Evolutionary conservation across 257 asterid species (phyloP).

Genomic region (Primulina eburnea): DNA sequence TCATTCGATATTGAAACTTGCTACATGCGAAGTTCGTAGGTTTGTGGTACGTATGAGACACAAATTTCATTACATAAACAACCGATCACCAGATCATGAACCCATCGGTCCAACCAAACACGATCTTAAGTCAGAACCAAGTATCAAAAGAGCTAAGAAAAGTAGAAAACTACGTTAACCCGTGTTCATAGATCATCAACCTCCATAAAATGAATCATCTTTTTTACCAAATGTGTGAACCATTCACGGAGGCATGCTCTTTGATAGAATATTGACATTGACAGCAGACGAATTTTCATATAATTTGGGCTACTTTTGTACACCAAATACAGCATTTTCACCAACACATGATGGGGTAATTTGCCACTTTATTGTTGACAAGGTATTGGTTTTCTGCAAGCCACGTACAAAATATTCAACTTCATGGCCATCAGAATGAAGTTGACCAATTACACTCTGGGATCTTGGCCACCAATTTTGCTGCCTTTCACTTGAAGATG

Average conservation of each 20-base stretch:
- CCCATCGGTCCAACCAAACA: no score
- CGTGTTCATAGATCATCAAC: neutral
- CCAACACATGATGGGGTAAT: neutral
- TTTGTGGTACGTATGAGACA: no score
- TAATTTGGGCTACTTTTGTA: neutral
- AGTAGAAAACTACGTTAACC: neutral
- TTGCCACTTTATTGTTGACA: neutral
- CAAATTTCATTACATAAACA: no score
- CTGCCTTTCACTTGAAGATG: no score
- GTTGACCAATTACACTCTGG: slow-evolving; percentile 23
- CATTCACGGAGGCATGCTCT: neutral
- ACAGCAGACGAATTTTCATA: neutral
- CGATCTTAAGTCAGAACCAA: no score
- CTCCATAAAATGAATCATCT: neutral
- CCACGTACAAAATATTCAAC: neutral
- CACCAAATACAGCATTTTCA: no score
- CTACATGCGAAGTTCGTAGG: no score
- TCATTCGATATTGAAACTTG: no score
- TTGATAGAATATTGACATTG: neutral
- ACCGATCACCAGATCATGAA: no score
- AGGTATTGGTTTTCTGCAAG: neutral
- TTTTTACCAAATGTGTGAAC: neutral
- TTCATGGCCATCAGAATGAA: slow-evolving; percentile 10
- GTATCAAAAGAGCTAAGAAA: no score
- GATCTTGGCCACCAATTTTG: slow-evolving; percentile 55